Evolutionary conservation across 2,329 filamentous ascomycete species (phyloP).

Genomic region (Cladobotryum protrusum): DNA sequence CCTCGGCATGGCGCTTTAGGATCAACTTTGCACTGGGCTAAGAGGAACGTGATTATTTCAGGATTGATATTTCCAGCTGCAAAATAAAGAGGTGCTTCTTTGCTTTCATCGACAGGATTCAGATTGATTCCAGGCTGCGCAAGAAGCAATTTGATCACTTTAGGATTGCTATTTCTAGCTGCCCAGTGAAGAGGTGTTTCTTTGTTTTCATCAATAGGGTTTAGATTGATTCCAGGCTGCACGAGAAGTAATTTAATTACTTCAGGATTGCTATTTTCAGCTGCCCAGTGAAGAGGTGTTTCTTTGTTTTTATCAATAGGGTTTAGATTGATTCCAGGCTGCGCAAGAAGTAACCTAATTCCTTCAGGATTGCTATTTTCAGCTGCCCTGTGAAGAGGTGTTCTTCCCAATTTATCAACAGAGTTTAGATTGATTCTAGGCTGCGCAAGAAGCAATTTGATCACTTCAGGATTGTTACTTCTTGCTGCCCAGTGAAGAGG

Average conservation of each 20-base stretch:
- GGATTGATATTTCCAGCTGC: neutral
- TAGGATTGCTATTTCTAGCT: accelerated
- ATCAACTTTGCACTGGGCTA: neutral
- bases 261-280: too few relatives aligned
- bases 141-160: neutral
- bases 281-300: too few relatives aligned
- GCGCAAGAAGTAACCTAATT: too few relatives aligned
- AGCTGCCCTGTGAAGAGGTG: too few relatives aligned
- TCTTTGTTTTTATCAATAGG: too few relatives aligned
- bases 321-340: too few relatives aligned
- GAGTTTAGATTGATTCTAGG: neutral
- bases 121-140: neutral
- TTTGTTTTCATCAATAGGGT: accelerated
- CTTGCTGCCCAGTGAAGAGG: neutral
- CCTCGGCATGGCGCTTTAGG: neutral
- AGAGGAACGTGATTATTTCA: neutral
- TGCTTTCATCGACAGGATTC: accelerated
- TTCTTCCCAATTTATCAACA: too few relatives aligned
- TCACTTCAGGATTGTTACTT: accelerated
- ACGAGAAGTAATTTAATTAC: too few relatives aligned
- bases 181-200: neutral
- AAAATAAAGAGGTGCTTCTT: neutral
- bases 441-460: neutral
- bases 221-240: neutral
- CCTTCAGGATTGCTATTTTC: too few relatives aligned